Evolutionary conservation across 169 alveolate genomes (phyloP).

Genomic region (Eimeria praecox): DNA sequence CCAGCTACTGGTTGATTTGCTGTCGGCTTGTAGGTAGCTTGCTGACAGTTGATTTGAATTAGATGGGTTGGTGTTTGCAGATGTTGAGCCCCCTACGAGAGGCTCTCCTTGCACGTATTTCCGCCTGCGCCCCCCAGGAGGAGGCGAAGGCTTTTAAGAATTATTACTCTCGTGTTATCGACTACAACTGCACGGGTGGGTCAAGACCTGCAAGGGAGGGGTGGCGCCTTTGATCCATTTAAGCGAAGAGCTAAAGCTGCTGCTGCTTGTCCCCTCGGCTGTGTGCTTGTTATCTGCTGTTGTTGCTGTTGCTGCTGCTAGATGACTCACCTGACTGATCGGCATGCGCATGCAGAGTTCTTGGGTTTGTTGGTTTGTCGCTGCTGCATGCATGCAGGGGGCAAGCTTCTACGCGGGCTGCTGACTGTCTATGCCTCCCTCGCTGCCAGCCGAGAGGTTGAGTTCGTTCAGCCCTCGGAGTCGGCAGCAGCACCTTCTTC

Average conservation of each 20-base stretch:
- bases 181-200: conserved; percentile 81
- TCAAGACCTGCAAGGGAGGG: background rate
- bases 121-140: conserved; percentile 31
- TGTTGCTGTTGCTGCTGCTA: background rate
- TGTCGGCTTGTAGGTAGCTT: background rate
- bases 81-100: conserved; percentile 28
- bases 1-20: background rate
- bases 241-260: background rate
- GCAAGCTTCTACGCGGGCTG: conserved; percentile 83
- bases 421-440: conserved; percentile 78
- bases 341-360: background rate
- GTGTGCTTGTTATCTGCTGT: background rate
- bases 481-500: conserved; percentile 30
- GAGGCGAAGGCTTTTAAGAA: conserved; percentile 44
- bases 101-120: background rate
- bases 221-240: background rate
- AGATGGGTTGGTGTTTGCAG: background rate
- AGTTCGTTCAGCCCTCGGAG: background rate
- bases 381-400: conserved; percentile 77
- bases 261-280: background rate
- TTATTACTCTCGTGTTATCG: conserved; percentile 62
- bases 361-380: background rate
- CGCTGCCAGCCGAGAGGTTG: conserved; percentile 35
- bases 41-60: background rate
- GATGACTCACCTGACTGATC: background rate